Evolutionary conservation across 2,329 filamentous ascomycete genomes (phyloP).

Genomic region (Hymenoscyphus fructigenus): DNA sequence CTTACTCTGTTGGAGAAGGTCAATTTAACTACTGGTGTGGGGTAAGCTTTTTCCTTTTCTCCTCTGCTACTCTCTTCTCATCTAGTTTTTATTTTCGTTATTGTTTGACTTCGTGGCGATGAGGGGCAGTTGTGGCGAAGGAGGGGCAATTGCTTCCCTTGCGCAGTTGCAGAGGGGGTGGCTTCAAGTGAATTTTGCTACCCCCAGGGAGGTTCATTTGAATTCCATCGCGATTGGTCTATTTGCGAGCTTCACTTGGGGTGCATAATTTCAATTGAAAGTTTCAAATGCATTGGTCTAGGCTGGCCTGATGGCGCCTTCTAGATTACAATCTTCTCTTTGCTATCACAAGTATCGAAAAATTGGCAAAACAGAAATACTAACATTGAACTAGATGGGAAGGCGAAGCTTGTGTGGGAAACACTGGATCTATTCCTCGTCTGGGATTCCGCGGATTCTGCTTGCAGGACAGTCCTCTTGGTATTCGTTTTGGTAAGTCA

Average conservation of each 20-base stretch:
- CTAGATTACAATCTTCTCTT: background rate
- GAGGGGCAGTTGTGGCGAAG: background rate
- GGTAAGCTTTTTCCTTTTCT: constrained; percentile 12
- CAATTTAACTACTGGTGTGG: constrained; percentile 85
- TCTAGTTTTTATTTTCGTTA: background rate
- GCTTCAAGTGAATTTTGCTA: background rate
- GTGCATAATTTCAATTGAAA: background rate
- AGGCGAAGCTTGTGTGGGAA: constrained; percentile 35
- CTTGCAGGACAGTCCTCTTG: constrained; percentile 36
- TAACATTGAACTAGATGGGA: constrained; percentile 26
- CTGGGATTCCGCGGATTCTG: constrained; percentile 35
- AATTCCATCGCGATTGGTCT: background rate
- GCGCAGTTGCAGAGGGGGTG: background rate
- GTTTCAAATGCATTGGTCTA: background rate
- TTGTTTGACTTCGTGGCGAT: background rate
- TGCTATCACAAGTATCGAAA: background rate
- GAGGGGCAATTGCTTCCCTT: background rate
- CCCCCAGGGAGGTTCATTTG: too few relatives aligned
- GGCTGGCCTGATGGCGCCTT: background rate
- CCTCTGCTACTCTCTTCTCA: background rate
- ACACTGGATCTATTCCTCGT: constrained; percentile 36
- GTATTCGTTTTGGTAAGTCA: constrained; percentile 42
- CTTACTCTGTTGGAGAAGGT: constrained; percentile 86
- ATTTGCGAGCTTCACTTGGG: background rate
- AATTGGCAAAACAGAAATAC: background rate